phyloP scores from a whole-genome alignment of 2,329 filamentous ascomycete species.

The Allantophomopsis lycopodina region DNA sequence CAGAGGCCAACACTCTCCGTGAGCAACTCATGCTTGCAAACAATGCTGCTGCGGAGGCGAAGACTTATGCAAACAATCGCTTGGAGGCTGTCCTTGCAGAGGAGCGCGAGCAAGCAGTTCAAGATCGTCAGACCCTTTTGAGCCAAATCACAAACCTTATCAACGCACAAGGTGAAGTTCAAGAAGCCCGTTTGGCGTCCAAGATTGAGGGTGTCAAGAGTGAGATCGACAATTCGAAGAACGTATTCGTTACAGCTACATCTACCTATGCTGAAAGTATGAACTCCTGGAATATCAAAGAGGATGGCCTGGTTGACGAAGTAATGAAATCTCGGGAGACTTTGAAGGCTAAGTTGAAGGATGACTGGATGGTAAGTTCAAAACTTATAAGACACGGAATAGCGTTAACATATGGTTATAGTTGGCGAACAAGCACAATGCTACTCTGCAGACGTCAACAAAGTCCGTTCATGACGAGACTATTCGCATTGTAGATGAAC shows the following conservation, averaged over 20 bases:
- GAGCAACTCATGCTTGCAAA: conserved; percentile 60
- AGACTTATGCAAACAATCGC: conserved; percentile 19
- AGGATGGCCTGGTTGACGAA: conserved; percentile 54
- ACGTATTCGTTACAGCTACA: conserved; percentile 50
- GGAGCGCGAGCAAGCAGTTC: conserved; percentile 58
- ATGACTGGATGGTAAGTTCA: conserved; percentile 65
- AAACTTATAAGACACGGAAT: neutral
- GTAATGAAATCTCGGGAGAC: conserved; percentile 61
- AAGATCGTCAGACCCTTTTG: conserved; percentile 63
- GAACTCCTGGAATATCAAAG: conserved; percentile 58
- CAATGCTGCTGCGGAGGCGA: conserved; percentile 53
- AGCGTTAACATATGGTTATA: conserved; percentile 21
- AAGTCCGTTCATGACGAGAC: conserved; percentile 85
- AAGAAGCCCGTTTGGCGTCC: conserved; percentile 56
- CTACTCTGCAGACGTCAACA: conserved; percentile 70
- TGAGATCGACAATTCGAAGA: conserved; percentile 50
- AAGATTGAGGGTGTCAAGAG: conserved; percentile 49
- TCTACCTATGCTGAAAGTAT: conserved; percentile 57
- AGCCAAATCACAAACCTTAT: conserved; percentile 67
- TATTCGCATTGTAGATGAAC: conserved; percentile 75
- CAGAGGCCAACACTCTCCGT: conserved; percentile 61
- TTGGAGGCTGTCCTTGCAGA: conserved; percentile 61
- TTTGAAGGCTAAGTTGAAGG: conserved; percentile 70
- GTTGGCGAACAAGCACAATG: conserved; percentile 65
- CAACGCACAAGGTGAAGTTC: conserved; percentile 56